These are phyloP conservation scores for Coemansia sp. DNA, from an alignment of 192 early-diverging fungal species.

Conservation along the genomic window DNA sequence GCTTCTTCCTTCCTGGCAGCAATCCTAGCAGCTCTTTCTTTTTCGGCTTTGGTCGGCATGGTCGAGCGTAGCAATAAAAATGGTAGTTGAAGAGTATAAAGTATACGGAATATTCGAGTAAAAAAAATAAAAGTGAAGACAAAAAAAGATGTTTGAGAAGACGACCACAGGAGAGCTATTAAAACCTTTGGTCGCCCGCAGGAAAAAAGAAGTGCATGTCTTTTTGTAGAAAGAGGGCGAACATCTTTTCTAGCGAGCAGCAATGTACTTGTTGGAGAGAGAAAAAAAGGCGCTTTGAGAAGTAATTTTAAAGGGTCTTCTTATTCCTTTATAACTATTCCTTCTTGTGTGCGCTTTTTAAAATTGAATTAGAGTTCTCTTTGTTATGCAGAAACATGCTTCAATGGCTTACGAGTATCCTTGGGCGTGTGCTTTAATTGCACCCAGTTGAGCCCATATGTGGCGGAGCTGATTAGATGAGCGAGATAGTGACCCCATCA, in stretches of 20 bases:
- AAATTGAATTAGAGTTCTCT: conserved; percentile 45
- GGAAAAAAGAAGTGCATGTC: not conserved
- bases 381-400: too few species aligned
- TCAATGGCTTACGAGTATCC: too few species aligned
- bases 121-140: too few species aligned
- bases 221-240: not conserved
- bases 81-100: not conserved
- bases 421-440: not conserved
- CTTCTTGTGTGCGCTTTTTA: too few species aligned
- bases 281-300: too few species aligned
- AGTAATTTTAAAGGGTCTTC: too few species aligned
- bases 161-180: not conserved
- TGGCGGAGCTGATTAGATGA: not conserved
- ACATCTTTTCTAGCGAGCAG: not conserved
- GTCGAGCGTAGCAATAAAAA: not conserved
- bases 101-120: conserved; percentile 17
- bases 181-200: not conserved
- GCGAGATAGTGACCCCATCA: not conserved
- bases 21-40: not conserved
- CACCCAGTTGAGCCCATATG: not conserved
- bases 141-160: not conserved
- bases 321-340: too few species aligned
- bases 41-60: not conserved
- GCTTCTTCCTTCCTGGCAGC: not conserved
- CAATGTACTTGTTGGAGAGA: too few species aligned